Evolutionary conservation across 805 yeast genomes (phyloP).

Genomic region (Metschnikowia proteae): DNA sequence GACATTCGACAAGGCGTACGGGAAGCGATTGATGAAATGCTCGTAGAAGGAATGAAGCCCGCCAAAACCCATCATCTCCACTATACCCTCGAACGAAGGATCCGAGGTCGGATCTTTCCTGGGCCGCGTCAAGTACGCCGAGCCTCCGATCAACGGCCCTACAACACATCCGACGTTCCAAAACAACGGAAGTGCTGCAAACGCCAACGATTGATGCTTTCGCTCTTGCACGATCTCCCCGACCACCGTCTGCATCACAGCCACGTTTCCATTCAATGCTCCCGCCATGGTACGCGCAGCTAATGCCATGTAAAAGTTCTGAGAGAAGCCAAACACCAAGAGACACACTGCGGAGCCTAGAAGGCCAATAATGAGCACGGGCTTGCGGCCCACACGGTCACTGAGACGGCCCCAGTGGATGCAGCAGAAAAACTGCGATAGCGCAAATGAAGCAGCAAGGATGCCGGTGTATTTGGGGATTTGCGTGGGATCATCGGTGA

Average conservation of each 20-base stretch:
- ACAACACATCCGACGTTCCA: constrained; percentile 31
- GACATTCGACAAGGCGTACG: constrained; percentile 39
- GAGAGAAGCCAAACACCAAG: constrained; percentile 27
- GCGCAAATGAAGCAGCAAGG: constrained; percentile 19
- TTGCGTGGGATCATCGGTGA: constrained; percentile 18
- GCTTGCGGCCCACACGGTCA: constrained; percentile 30
- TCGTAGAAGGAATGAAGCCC: constrained; percentile 19
- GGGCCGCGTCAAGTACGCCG: constrained; percentile 27
- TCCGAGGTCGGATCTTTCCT: constrained; percentile 1
- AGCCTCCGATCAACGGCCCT: constrained; percentile 34
- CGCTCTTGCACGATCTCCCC: constrained; percentile 31
- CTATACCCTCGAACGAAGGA: no score
- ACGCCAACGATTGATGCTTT: constrained; percentile 30
- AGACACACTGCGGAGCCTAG: constrained; percentile 25
- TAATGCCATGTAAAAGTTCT: constrained; percentile 27
- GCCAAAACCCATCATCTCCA: no score
- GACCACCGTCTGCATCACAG: constrained; percentile 28
- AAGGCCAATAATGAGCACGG: constrained; percentile 25
- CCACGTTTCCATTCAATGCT: constrained; percentile 29
- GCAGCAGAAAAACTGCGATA: constrained; percentile 20
- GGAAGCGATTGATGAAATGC: constrained; percentile 26
- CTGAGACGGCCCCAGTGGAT: constrained; percentile 29
- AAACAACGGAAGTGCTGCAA: constrained; percentile 28
- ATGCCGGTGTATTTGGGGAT: constrained; percentile 19
- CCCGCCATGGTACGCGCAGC: constrained; percentile 29